Percentiles rank a stretch among this genome's conserved stretches.
Evolutionary conservation across 768 basidiomycete species (phyloP).

Genomic region (Leccinum variicolor): DNA sequence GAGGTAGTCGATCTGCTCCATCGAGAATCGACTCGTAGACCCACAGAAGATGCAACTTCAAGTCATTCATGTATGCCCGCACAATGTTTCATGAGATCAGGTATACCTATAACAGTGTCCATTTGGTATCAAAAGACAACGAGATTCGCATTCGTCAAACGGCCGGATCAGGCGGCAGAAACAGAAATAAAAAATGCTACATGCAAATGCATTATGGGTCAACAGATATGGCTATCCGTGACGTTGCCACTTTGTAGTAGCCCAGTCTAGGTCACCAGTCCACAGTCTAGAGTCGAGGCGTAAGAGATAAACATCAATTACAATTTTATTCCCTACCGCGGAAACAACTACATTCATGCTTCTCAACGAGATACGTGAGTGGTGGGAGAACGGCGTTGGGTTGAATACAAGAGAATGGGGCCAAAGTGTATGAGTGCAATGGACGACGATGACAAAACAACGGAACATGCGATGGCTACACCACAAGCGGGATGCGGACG

Average conservation of each 20-base stretch:
- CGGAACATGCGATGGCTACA: conserved; percentile 21
- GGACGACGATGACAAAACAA: conserved; percentile 19
- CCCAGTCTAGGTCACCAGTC: not conserved
- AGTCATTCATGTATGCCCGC: not conserved
- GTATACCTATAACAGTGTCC: not conserved
- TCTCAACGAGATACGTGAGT: conserved; percentile 8
- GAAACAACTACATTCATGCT: conserved; percentile 6
- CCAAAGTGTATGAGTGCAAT: conserved; percentile 17
- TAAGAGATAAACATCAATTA: conserved; percentile 9
- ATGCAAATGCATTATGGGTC: not conserved
- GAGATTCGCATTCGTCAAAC: not conserved
- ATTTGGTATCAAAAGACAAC: not conserved
- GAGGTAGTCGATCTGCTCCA: not conserved
- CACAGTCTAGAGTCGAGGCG: conserved; percentile 5
- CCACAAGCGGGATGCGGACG: conserved; percentile 6
- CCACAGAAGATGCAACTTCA: not conserved
- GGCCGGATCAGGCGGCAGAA: not conserved
- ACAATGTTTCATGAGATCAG: not conserved
- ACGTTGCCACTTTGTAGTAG: not conserved
- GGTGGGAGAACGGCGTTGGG: conserved; percentile 2
- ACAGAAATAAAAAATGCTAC: not conserved
- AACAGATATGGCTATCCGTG: not conserved
- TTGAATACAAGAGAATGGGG: conserved; percentile 9
- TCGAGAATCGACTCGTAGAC: not conserved
- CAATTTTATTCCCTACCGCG: conserved; percentile 8